phyloP scores from a whole-genome alignment of 192 early-diverging fungal species.

The Kappamyces sp. region DNA sequence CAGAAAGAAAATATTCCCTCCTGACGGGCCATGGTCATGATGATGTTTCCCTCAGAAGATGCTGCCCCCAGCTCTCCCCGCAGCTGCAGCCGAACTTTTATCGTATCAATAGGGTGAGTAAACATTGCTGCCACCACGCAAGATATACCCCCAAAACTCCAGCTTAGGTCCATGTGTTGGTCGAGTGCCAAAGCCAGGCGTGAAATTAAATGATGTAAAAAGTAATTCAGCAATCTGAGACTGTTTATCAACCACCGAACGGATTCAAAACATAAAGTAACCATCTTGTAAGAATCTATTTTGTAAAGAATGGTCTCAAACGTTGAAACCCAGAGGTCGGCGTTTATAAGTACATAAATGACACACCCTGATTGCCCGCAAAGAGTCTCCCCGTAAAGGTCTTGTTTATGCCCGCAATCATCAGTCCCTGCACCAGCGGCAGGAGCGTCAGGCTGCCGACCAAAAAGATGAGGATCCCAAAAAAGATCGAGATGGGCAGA shows the following conservation, averaged over 20 bases:
- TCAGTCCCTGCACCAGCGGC: conserved; percentile 29
- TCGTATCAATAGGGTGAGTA: conserved; percentile 20
- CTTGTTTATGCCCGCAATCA: conserved; percentile 12
- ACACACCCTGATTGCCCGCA: background rate
- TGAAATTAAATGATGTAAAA: too few relatives aligned
- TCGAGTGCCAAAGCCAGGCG: too few relatives aligned
- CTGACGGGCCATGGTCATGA: conserved; percentile 6
- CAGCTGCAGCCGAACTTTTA: conserved; percentile 22
- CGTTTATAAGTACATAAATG: conserved; percentile 4
- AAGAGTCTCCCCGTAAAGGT: background rate
- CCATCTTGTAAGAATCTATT: too few relatives aligned
- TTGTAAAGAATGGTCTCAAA: too few relatives aligned
- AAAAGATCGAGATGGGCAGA: conserved; percentile 77
- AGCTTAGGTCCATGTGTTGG: too few relatives aligned
- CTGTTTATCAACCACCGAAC: too few relatives aligned
- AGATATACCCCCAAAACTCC: conserved; percentile 20
- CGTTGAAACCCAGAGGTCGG: too few relatives aligned
- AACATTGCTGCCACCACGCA: conserved; percentile 18
- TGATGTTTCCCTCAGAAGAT: background rate
- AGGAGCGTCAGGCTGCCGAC: conserved; percentile 36
- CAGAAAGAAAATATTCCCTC: conserved; percentile 26
- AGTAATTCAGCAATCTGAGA: too few relatives aligned
- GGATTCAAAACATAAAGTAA: too few relatives aligned
- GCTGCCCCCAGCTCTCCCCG: background rate
- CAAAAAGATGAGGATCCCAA: conserved; percentile 81